phyloP scores from a whole-genome alignment of 257 asterid genomes.

The Capsicum pubescens region DNA sequence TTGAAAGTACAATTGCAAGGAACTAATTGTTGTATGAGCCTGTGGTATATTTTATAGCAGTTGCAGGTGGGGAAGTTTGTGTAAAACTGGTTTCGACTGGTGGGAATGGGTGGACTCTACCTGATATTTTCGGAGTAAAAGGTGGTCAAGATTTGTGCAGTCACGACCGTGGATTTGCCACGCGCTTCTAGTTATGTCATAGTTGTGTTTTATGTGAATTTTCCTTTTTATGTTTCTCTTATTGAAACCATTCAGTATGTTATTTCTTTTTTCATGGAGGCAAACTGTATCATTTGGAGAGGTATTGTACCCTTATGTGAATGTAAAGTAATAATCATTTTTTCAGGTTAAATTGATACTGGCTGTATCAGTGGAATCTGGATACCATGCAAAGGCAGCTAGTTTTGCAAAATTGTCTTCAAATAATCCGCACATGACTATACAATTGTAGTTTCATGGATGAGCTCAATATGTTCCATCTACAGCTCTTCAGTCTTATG shows the following conservation, averaged over 20 bases:
- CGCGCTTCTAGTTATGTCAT: constrained; percentile 12
- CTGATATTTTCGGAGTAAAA: neutral
- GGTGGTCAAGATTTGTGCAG: neutral
- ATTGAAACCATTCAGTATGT: neutral
- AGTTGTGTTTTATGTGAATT: constrained; percentile 24
- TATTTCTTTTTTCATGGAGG: neutral
- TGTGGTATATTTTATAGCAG: constrained; percentile 5
- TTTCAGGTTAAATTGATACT: constrained; percentile 16
- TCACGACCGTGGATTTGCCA: neutral
- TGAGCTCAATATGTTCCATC: neutral
- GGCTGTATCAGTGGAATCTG: constrained; percentile 15
- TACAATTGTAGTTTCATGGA: neutral
- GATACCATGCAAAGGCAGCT: neutral
- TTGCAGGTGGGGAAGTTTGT: neutral
- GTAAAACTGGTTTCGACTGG: neutral
- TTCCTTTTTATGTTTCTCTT: neutral
- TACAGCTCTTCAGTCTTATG: neutral
- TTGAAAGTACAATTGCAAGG: constrained; percentile 21
- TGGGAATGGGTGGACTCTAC: neutral
- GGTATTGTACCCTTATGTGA: constrained; percentile 19
- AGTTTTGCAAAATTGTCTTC: constrained; percentile 4
- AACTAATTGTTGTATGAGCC: constrained; percentile 12
- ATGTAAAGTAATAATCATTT: constrained; percentile 14
- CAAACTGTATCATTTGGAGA: constrained; percentile 26
- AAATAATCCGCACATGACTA: neutral